phyloP scores from a whole-genome alignment of 176 grass and related monocot species.

The Phyllostachys edulis region DNA sequence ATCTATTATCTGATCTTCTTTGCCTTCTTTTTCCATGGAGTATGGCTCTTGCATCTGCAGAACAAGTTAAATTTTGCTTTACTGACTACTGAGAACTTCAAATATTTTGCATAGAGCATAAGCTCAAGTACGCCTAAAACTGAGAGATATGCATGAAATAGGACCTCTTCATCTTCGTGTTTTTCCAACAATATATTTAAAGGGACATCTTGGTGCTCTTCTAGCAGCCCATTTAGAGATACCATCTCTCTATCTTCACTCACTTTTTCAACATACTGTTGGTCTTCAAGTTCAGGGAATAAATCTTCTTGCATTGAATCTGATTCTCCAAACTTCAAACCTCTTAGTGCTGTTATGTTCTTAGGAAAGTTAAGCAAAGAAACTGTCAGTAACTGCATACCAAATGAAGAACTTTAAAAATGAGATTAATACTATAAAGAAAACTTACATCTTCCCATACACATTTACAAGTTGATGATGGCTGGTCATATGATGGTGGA shows the following conservation, averaged over 20 bases:
- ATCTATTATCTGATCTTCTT: slow-evolving; percentile 40
- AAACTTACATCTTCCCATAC: slow-evolving; percentile 60
- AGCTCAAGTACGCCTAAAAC: background rate
- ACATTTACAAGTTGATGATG: slow-evolving; percentile 38
- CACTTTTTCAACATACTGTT: slow-evolving; percentile 18
- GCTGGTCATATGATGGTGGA: slow-evolving; percentile 11
- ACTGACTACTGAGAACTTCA: slow-evolving; percentile 3
- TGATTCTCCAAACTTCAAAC: slow-evolving; percentile 46
- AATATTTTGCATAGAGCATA: slow-evolving; percentile 11
- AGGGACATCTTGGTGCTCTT: slow-evolving; percentile 34
- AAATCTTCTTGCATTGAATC: slow-evolving; percentile 47
- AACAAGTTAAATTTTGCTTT: background rate
- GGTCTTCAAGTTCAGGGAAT: slow-evolving; percentile 39
- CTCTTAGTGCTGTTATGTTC: slow-evolving; percentile 49
- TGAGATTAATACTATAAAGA: background rate
- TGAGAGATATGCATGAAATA: slow-evolving; percentile 7
- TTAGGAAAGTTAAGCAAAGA: slow-evolving; percentile 31
- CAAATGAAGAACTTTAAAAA: background rate
- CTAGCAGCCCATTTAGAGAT: slow-evolving; percentile 26
- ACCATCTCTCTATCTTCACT: slow-evolving; percentile 3
- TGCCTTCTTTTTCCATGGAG: slow-evolving; percentile 28
- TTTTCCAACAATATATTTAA: slow-evolving; percentile 40
- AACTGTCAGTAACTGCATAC: slow-evolving; percentile 22
- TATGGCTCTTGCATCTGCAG: slow-evolving; percentile 37
- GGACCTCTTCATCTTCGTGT: slow-evolving; percentile 47